Conservation (phyloP, 371 early-diverging fungal genomes). For the Coemansia sp. region DNA sequence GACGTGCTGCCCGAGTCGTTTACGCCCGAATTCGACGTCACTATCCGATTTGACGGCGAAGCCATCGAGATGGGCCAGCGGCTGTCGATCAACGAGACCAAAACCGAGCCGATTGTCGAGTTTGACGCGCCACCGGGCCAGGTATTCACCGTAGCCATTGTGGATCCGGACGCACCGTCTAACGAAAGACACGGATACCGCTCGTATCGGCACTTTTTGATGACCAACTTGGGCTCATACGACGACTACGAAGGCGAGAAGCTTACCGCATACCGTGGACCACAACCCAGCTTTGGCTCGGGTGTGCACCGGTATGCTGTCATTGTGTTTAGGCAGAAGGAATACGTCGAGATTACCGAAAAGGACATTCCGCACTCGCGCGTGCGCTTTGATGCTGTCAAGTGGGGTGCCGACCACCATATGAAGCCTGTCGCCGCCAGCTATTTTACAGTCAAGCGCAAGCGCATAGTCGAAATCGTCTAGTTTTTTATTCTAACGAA, state of each 20-base stretch:
- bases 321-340: constrained; percentile 25
- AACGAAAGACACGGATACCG: constrained; percentile 29
- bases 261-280: constrained; percentile 15
- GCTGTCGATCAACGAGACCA: constrained; percentile 18
- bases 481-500: background rate
- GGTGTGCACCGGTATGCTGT: constrained; percentile 29
- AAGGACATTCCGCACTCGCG: constrained; percentile 23
- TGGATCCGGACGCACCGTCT: constrained; percentile 30
- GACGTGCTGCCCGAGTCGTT: constrained; percentile 20
- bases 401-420: constrained; percentile 21
- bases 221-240: constrained; percentile 18
- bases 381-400: constrained; percentile 23
- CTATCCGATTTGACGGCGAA: constrained; percentile 8
- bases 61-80: constrained; percentile 28
- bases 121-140: constrained; percentile 27
- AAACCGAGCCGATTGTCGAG: constrained; percentile 23
- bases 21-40: constrained; percentile 24
- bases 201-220: constrained; percentile 30
- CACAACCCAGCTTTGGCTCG: constrained; percentile 14
- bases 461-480: background rate
- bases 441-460: constrained; percentile 30
- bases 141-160: constrained; percentile 23
- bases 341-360: constrained; percentile 1
- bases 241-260: constrained; percentile 6
- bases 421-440: constrained; percentile 37